phyloP scores from a whole-genome alignment of 495 filamentous ascomycete genomes.

The Corynascus novoguineensis region DNA sequence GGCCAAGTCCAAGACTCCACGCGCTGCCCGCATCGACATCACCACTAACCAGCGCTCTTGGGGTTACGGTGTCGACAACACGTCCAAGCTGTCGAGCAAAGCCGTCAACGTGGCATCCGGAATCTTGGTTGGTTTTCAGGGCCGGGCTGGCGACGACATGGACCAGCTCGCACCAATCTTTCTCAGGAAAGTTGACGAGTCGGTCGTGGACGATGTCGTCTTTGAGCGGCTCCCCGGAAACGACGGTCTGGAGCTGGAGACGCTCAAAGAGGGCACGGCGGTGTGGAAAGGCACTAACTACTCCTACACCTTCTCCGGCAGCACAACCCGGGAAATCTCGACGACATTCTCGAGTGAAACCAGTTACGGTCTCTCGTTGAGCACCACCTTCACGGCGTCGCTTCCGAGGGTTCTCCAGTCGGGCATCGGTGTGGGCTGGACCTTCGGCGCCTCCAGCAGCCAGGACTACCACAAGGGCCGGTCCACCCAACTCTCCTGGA shows the following conservation, averaged over 20 bases:
- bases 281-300: slow-evolving; percentile 4
- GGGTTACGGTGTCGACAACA: slow-evolving; percentile 9
- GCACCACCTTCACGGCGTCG: background rate
- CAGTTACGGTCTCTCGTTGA: background rate
- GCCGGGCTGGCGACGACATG: background rate
- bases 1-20: background rate
- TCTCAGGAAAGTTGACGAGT: background rate
- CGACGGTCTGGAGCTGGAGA: background rate
- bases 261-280: background rate
- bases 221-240: background rate
- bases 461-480: background rate
- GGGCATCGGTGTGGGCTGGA: background rate
- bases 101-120: slow-evolving; percentile 5
- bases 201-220: background rate
- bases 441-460: background rate
- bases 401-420: background rate
- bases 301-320: slow-evolving; percentile 1
- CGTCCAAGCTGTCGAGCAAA: background rate
- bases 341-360: background rate
- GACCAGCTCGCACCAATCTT: slow-evolving; percentile 2
- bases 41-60: background rate
- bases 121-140: slow-evolving; percentile 7
- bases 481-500: background rate
- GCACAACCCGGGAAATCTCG: background rate
- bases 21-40: slow-evolving; percentile 3